phyloP scores from a whole-genome alignment of 345 rosid species.

The Angophora floribunda region DNA sequence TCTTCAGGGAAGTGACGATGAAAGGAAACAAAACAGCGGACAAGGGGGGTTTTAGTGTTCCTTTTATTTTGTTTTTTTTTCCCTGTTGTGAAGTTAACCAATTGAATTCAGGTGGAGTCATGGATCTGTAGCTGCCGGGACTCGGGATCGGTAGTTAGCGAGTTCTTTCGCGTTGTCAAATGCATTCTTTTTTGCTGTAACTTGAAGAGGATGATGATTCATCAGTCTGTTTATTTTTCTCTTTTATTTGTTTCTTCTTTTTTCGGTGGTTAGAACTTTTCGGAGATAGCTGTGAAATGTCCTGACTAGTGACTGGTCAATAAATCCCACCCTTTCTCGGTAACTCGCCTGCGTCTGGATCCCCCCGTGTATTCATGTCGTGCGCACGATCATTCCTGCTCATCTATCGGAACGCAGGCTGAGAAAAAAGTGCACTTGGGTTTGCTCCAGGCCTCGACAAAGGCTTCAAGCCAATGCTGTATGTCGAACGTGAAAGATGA shows the following conservation, averaged over 20 bases:
- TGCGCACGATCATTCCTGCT: not conserved
- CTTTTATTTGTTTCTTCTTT: not conserved
- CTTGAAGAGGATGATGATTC: not conserved
- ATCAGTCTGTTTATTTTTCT: not conserved
- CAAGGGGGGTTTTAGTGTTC: conserved; percentile 1
- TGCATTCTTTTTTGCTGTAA: conserved; percentile 28
- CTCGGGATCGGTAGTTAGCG: not conserved
- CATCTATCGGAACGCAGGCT: not conserved
- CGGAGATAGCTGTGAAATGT: conserved; percentile 5
- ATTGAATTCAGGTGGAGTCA: conserved; percentile 11
- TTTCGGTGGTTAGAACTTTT: conserved; percentile 4
- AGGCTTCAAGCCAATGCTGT: not conserved
- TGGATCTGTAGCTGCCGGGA: not conserved
- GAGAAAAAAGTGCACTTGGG: too few relatives aligned
- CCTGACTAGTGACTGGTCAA: conserved; percentile 14
- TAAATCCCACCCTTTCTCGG: conserved; percentile 2
- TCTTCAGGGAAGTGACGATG: conserved; percentile 17
- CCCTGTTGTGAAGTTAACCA: conserved; percentile 13
- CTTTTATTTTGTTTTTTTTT: not conserved
- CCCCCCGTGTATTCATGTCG: not conserved
- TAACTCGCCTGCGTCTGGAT: not conserved
- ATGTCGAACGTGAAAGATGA: not conserved
- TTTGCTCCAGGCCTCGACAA: not conserved
- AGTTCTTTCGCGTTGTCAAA: not conserved
- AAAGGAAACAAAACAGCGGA: conserved; percentile 12